Evolutionary conservation across 2,329 filamentous ascomycete genomes (phyloP).

Genomic region (Clonostachys solani): DNA sequence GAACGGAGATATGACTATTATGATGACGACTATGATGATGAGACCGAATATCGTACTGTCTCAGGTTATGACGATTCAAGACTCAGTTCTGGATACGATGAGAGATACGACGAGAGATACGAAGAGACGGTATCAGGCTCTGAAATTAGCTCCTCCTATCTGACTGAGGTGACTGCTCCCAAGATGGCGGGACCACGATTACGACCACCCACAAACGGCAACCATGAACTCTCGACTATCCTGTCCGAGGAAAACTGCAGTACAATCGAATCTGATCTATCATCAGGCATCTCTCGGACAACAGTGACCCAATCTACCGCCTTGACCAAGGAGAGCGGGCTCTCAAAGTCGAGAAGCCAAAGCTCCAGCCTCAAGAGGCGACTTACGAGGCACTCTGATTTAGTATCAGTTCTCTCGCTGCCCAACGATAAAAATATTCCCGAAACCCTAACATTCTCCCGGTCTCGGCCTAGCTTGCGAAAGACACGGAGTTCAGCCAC

Average conservation of each 20-base stretch:
- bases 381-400: slow-evolving; percentile 86
- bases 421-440: slow-evolving; percentile 53
- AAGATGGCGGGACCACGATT: slow-evolving; percentile 25
- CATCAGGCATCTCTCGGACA: slow-evolving; percentile 39
- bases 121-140: slow-evolving; percentile 3
- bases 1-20: slow-evolving; percentile 25
- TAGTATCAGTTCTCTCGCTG: slow-evolving; percentile 86
- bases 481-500: slow-evolving; percentile 64
- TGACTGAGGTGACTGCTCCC: slow-evolving; percentile 11
- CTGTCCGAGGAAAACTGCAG: slow-evolving; percentile 45
- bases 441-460: slow-evolving; percentile 62
- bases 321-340: slow-evolving; percentile 39
- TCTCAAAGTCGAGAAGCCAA: slow-evolving; percentile 31
- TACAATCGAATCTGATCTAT: slow-evolving; percentile 41
- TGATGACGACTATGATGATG: slow-evolving; percentile 10
- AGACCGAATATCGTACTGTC: slow-evolving; percentile 7
- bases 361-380: slow-evolving; percentile 62
- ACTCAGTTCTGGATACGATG: slow-evolving; percentile 7
- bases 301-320: slow-evolving; percentile 49
- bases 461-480: slow-evolving; percentile 74
- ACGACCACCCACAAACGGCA: slow-evolving; percentile 47
- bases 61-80: slow-evolving; percentile 1
- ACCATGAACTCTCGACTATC: slow-evolving; percentile 54
- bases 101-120: background rate
- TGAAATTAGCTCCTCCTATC: slow-evolving; percentile 8